Percentiles rank a stretch among this genome's conserved stretches.
Conservation (phyloP, 1,139 yeast genomes). For the Yamadazyma triangularis region DNA sequence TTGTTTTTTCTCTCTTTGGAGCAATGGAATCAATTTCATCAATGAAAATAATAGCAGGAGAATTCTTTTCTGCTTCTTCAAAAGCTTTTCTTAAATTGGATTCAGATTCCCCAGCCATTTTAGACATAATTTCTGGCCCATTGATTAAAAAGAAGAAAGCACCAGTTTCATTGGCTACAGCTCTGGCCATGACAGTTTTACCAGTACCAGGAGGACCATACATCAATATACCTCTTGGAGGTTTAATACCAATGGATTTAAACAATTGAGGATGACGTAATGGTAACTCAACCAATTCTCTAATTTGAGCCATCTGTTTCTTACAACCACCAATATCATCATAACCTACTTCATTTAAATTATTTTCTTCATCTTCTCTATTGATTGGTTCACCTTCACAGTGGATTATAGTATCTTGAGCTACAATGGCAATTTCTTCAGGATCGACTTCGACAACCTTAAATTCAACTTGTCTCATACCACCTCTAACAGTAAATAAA, state of each 20-base stretch:
- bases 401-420: conserved; percentile 97
- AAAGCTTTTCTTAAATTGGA: conserved; percentile 95
- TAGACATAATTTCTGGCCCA: conserved; percentile 99
- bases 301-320: conserved; percentile 97
- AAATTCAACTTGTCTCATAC: conserved; percentile 98
- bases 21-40: conserved; percentile 99
- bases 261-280: conserved; percentile 95
- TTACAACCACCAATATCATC: conserved; percentile 99
- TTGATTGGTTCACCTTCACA: conserved; percentile 99
- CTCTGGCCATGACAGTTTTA: conserved; percentile 98
- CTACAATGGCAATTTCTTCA: conserved; percentile 94
- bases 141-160: conserved; percentile 96
- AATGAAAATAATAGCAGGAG: conserved; percentile 94
- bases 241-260: conserved; percentile 95
- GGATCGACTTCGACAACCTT: conserved; percentile 98
- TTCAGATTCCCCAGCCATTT: conserved; percentile 99
- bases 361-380: conserved; percentile 98
- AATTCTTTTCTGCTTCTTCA: conserved; percentile 98
- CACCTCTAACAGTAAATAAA: conserved; percentile 93
- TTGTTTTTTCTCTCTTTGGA: conserved; percentile 99
- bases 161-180: conserved; percentile 98
- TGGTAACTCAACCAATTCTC: conserved; percentile 95
- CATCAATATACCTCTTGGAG: conserved; percentile 96
- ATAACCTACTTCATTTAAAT: conserved; percentile 93
- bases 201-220: conserved; percentile 99